Base-by-base conservation (phyloP, 169 alveolate genomes). In the Eimeria necatrix region DNA sequence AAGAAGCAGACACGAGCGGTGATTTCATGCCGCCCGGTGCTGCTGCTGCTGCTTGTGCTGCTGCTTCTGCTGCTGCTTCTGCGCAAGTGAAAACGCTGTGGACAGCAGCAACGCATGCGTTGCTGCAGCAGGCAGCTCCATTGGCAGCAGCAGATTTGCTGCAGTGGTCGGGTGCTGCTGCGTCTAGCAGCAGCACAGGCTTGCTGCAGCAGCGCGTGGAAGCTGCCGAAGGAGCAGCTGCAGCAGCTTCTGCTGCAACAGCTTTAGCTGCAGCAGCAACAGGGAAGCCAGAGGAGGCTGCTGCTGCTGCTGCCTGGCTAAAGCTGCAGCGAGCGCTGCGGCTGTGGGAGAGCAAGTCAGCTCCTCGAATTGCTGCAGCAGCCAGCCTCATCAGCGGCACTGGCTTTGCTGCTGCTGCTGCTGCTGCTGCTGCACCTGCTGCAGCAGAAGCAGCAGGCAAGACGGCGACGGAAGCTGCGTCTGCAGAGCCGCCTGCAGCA, bases 101-200 rank as follows among this genome's bases (percentile, higher is more conserved):
- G 90, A 52, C 7, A 22, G 51, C 90, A 52, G 90, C 90, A 52
- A 1, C 32, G 53, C 73, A 52, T 81, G 90, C 90, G 53, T 24
- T 81, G 90, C 90, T 49, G 90, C 90, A 81, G 90, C 90, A 81
- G 53, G 90, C 90, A 5, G 74, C 90, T 22, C 52, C 90, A 32
- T 14, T 52, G 32, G 71, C 73, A 81, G 71, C 68, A 49, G 68
- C 73, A 53, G 59, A 53, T 53, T 5, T 60, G 48, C 14, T 81
- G 61, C 53, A 51, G 12, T 81, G 90, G 90, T 32, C 52, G 8
- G 73, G 4, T 81, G 68, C 90, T 53, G 90, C 73, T 53, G 90
- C 32, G n/a, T 46, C 90, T 53, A 52, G 48, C n/a, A 81, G 73
- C 71, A 81, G 90, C 73, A 52, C 90, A 0, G 90, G 90, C 26